Base-by-base conservation (phyloP, 2,329 filamentous ascomycete species). In the Cercospora berteroae region DNA sequence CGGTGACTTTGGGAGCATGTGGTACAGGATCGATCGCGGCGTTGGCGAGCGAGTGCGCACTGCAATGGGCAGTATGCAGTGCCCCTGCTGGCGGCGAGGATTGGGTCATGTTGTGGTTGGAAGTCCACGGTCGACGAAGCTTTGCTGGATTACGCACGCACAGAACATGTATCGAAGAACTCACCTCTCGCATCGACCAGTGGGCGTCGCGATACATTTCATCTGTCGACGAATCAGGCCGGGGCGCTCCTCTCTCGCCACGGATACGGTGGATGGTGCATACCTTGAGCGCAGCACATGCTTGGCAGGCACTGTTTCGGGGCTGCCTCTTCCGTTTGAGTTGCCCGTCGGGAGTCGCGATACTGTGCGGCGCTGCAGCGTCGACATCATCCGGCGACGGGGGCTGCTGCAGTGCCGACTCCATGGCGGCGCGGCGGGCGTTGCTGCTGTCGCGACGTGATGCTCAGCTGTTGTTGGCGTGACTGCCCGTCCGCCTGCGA, bases 211-310 rank as follows among this genome's bases (percentile, higher is more conserved):
- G 50, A 69, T 70, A 50, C 71, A 71, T 56, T 70, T 67, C 58
- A 67, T 63, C 65, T 25, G 50, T 44, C 36, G 63, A 44, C 29
- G 42, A 50, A 56, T 60, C 55, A 60, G 27, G 25, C 67, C 16
- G 58, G 29, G 36, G 67, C 16, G 62, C 60, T 25, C 67, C 64
- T 12, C 44, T 18, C 1, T 64, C 27, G 20, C 36, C 16, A 33
- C 18, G 25, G 13, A 60, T 27, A 2, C 39, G 44, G 5, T 23
- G 25, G 44, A 7, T n/a, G 36, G 48, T 27, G 57, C 61, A 63
- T 31, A 76, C 75, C 71, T 76, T 76, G 39, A 75, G 60, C n/a
- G 64, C 63, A 3, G 73, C 69, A 65, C 74, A 76, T 58, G 63
- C 64, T 59, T 72, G 72, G 66, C 74, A 76, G 5, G 74, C 74